phyloP scores from a whole-genome alignment of 257 asterid genomes.

The Solanum pinnatisectum region DNA sequence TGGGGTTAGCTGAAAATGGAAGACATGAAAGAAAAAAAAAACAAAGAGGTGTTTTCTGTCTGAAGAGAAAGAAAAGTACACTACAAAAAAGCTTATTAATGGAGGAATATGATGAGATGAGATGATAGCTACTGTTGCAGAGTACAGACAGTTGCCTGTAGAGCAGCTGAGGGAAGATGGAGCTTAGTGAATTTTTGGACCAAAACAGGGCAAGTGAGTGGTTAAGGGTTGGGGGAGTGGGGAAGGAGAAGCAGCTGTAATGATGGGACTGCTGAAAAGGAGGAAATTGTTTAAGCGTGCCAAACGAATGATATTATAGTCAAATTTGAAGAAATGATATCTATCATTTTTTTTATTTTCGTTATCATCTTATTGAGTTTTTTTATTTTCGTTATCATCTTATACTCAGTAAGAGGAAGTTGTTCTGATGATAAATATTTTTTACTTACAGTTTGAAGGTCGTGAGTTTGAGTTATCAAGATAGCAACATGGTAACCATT shows the following conservation, averaged over 20 bases:
- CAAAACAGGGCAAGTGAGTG: background rate
- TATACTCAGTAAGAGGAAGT: too few species aligned
- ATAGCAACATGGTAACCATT: background rate
- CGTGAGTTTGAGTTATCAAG: background rate
- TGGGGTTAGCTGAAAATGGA: background rate
- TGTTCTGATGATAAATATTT: accelerated
- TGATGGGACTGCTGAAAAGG: background rate
- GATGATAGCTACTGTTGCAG: background rate
- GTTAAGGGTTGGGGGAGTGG: background rate
- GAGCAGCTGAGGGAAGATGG: background rate
- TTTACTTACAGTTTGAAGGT: too few species aligned
- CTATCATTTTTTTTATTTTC: background rate
- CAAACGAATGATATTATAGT: background rate
- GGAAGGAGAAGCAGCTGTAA: background rate
- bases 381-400: background rate
- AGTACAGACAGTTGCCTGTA: background rate
- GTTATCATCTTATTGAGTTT: background rate
- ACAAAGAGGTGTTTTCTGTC: background rate
- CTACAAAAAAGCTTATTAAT: background rate
- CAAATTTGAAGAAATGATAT: background rate
- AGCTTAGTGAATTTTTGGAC: background rate
- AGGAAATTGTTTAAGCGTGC: background rate
- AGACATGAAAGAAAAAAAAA: background rate
- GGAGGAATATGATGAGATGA: background rate
- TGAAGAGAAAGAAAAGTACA: background rate